Evolutionary conservation across 441 rosid species (phyloP).

Genomic region (Manihot esculenta): DNA sequence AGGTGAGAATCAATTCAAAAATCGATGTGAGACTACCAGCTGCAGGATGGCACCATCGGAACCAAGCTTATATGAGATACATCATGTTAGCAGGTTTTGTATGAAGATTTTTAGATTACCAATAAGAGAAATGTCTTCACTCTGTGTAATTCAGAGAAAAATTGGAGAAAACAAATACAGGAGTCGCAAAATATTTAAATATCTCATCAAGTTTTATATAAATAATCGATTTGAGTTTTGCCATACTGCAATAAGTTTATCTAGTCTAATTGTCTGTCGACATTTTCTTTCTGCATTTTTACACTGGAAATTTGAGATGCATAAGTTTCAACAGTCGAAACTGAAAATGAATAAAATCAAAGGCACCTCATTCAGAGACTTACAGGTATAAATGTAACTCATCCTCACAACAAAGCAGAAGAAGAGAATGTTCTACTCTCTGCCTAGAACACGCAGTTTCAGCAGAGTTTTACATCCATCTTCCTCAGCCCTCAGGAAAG

Average conservation of each 20-base stretch:
- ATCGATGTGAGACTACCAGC: no score
- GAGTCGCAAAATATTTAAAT: not conserved
- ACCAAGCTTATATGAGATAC: not conserved
- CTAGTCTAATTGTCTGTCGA: no score
- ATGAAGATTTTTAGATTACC: not conserved
- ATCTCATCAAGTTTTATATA: not conserved
- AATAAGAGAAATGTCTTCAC: not conserved
- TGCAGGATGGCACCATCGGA: not conserved
- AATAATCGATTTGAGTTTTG: not conserved
- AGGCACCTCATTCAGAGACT: constrained; percentile 61
- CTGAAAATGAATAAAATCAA: constrained; percentile 20
- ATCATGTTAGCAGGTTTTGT: not conserved
- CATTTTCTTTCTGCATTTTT: not conserved
- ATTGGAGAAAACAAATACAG: not conserved
- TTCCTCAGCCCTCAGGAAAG: no score
- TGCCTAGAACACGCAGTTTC: constrained; percentile 37
- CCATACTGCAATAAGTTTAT: no score
- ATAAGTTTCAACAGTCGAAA: constrained; percentile 11
- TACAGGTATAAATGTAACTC: constrained; percentile 49
- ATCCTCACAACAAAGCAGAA: constrained; percentile 68
- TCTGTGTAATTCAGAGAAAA: not conserved
- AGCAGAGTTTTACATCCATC: constrained; percentile 34
- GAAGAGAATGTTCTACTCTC: constrained; percentile 29
- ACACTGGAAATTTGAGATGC: constrained; percentile 26
- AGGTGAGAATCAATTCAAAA: not conserved